phyloP scores from a whole-genome alignment of 2,329 filamentous ascomycete genomes.

The Chaetomiaceae sp. region DNA sequence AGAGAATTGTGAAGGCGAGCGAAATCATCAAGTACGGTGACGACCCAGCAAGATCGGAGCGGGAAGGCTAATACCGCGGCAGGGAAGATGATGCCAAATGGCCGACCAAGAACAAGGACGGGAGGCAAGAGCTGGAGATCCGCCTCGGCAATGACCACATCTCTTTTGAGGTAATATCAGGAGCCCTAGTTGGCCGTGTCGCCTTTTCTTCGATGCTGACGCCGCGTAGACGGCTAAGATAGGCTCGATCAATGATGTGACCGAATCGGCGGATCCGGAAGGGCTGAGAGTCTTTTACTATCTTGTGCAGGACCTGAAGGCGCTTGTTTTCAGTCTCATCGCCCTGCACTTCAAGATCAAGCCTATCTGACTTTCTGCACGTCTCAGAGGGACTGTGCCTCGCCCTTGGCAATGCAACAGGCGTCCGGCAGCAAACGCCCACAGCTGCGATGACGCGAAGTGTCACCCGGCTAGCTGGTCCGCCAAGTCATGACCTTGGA shows the following conservation, averaged over 20 bases:
- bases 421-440: too few relatives aligned
- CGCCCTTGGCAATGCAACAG: conserved; percentile 22
- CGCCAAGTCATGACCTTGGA: too few relatives aligned
- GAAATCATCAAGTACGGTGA: conserved; percentile 88
- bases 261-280: conserved; percentile 92
- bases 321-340: conserved; percentile 92
- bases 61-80: conserved; percentile 27
- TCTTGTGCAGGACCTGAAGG: conserved; percentile 94
- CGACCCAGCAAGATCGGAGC: neutral
- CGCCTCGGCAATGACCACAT: conserved; percentile 92
- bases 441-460: neutral
- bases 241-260: conserved; percentile 92
- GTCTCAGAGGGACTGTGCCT: conserved; percentile 21
- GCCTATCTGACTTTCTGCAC: conserved; percentile 52
- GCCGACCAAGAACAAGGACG: conserved; percentile 99
- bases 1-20: conserved; percentile 92
- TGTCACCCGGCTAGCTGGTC: neutral
- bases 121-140: conserved; percentile 93
- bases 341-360: conserved; percentile 97
- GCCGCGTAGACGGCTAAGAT: conserved; percentile 84
- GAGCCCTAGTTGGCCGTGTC: neutral
- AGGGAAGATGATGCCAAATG: conserved; percentile 98
- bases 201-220: conserved; percentile 17
- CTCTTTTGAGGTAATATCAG: conserved; percentile 75
- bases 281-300: conserved; percentile 98